Conservation (phyloP, 2,329 filamentous ascomycete species). For the Aureobasidium sp. region DNA sequence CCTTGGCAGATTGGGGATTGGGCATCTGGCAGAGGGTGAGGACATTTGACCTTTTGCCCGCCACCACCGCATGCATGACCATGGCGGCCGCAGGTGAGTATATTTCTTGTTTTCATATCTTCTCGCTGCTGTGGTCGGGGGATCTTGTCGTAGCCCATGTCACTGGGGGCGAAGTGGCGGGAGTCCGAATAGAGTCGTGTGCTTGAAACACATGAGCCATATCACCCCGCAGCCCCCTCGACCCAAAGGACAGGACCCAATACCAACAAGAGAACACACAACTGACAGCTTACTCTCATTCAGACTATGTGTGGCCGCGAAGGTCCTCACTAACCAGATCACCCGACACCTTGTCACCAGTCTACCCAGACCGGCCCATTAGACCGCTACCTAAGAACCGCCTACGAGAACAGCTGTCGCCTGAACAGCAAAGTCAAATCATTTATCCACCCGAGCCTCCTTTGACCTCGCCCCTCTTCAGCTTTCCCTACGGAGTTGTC, state of each 20-base stretch:
- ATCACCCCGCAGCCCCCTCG: slow-evolving; percentile 14
- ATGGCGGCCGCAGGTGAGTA: slow-evolving; percentile 20
- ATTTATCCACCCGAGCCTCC: slow-evolving; percentile 82
- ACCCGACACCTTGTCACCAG: slow-evolving; percentile 77
- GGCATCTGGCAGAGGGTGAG: not conserved
- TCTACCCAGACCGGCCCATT: slow-evolving; percentile 92
- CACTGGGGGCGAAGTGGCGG: not conserved
- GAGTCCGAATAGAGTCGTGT: slow-evolving; percentile 2
- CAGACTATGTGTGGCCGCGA: slow-evolving; percentile 24
- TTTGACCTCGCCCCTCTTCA: slow-evolving; percentile 78
- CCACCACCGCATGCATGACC: slow-evolving; percentile 17
- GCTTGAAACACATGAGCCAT: not conserved
- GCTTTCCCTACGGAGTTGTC: slow-evolving; percentile 61
- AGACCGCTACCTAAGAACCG: slow-evolving; percentile 91
- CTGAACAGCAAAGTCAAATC: slow-evolving; percentile 85
- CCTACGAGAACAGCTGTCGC: slow-evolving; percentile 87
- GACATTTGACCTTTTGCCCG: slow-evolving; percentile 19
- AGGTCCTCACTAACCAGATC: slow-evolving; percentile 25
- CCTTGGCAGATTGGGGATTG: slow-evolving; percentile 7
- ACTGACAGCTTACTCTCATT: not conserved
- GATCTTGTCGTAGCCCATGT: not conserved
- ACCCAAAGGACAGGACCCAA: not conserved
- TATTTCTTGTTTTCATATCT: not conserved
- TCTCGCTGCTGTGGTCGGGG: not conserved
- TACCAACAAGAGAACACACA: not conserved